A percentile compares a stretch with the other conserved stretches of the same genome.
Evolutionary conservation across 2,329 filamentous ascomycete species (phyloP).

Genomic region (Nemania diffusa): DNA sequence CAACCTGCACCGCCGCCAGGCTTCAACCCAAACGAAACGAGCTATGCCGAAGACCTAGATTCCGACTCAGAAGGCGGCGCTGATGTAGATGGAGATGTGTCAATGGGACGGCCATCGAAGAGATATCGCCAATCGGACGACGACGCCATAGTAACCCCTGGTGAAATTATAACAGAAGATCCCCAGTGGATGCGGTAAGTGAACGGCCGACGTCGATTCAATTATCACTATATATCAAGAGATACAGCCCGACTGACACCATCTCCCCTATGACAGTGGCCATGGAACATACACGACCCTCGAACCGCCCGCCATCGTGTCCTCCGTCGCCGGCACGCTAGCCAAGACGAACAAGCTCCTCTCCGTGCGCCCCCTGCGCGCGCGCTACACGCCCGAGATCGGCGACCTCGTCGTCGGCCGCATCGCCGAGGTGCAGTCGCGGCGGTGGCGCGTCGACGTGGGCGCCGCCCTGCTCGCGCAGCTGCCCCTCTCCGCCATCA

Average conservation of each 20-base stretch:
- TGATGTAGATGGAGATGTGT: slow-evolving; percentile 57
- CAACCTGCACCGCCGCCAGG: slow-evolving; percentile 43
- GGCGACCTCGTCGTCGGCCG: slow-evolving; percentile 94
- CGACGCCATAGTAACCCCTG: slow-evolving; percentile 81
- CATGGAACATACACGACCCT: slow-evolving; percentile 87
- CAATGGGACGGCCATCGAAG: slow-evolving; percentile 56
- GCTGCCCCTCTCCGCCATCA: slow-evolving; percentile 89
- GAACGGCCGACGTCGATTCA: not conserved
- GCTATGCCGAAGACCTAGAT: slow-evolving; percentile 39
- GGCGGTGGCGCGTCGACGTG: slow-evolving; percentile 95
- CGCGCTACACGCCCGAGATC: slow-evolving; percentile 94
- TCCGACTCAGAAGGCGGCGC: slow-evolving; percentile 58
- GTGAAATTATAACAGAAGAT: slow-evolving; percentile 87
- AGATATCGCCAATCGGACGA: slow-evolving; percentile 49
- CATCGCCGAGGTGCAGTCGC: slow-evolving; percentile 93
- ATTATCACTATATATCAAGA: not conserved
- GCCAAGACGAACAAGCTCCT: slow-evolving; percentile 97
- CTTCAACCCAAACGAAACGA: slow-evolving; percentile 28
- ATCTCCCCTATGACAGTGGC: slow-evolving; percentile 66
- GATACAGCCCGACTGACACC: slow-evolving; percentile 10
- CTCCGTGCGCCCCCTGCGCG: slow-evolving; percentile 87
- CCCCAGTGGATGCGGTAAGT: slow-evolving; percentile 92
- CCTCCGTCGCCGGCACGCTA: slow-evolving; percentile 89
- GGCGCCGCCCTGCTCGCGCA: slow-evolving; percentile 86
- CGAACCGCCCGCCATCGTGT: slow-evolving; percentile 76